phyloP scores from a whole-genome alignment of 2,329 filamentous ascomycete genomes.

The Neofusicoccum parvum region DNA sequence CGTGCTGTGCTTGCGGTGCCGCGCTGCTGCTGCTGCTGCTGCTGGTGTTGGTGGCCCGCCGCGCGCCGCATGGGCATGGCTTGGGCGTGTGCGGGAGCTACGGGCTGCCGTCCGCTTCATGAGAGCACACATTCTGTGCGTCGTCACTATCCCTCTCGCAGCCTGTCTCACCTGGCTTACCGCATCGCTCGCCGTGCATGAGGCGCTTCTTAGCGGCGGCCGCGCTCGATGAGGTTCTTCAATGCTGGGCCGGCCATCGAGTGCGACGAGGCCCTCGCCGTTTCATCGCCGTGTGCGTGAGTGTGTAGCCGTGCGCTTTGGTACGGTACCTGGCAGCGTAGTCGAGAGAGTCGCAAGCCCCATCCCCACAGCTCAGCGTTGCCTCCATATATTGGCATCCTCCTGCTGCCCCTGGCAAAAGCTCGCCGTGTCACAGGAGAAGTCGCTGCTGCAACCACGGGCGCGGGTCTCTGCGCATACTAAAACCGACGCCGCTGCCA shows the following conservation, averaged over 20 bases:
- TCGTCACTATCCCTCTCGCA: constrained; percentile 35
- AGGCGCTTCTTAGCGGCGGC: constrained; percentile 39
- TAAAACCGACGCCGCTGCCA: constrained; percentile 36
- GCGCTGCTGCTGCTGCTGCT: not conserved
- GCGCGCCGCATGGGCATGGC: not conserved
- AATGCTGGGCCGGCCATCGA: constrained; percentile 26
- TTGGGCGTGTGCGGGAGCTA: not conserved
- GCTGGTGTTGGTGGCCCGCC: constrained; percentile 1
- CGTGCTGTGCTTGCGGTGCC: not conserved
- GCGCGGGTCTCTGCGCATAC: constrained; percentile 39
- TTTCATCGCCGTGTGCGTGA: constrained; percentile 39
- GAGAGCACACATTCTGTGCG: constrained; percentile 30
- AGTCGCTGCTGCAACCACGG: constrained; percentile 37
- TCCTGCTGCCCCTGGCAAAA: constrained; percentile 34
- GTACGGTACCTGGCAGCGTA: constrained; percentile 44
- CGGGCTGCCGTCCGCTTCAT: not conserved
- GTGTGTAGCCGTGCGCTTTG: constrained; percentile 42
- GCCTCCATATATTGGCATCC: constrained; percentile 42
- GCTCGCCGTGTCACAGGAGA: constrained; percentile 39
- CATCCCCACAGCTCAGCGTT: constrained; percentile 32
- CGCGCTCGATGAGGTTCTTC: constrained; percentile 37
- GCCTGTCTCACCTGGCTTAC: constrained; percentile 38
- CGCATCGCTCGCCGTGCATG: constrained; percentile 42
- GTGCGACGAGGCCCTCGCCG: constrained; percentile 40
- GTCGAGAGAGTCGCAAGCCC: constrained; percentile 35